A percentile compares a stretch with the other conserved stretches of the same genome.
phyloP scores from a whole-genome alignment of 2,329 filamentous ascomycete genomes.

The Albifimbria verrucaria region DNA sequence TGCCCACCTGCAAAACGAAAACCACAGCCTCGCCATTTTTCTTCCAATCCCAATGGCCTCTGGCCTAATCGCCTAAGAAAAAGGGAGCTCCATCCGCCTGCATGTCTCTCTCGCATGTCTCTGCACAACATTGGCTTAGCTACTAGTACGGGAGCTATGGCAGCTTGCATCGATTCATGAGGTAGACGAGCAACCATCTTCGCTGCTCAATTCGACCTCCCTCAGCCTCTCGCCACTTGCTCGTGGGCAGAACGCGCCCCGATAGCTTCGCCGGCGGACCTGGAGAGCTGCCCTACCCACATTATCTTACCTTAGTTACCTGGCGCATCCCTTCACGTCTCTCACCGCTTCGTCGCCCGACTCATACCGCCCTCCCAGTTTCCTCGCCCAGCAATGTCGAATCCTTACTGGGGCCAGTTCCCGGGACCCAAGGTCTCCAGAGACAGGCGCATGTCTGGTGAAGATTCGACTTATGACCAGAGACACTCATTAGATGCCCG shows the following conservation, averaged over 20 bases:
- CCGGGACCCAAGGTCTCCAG: conserved; percentile 43
- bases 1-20: neutral
- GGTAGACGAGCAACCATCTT: neutral
- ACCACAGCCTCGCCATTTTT: conserved; percentile 4
- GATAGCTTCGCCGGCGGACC: neutral
- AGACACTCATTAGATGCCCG: conserved; percentile 31
- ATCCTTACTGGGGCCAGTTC: conserved; percentile 58
- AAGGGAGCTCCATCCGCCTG: neutral
- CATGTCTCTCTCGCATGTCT: conserved; percentile 30
- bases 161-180: conserved; percentile 13
- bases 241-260: neutral
- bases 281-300: too few relatives aligned
- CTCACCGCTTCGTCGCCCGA: conserved; percentile 21
- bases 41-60: conserved; percentile 7
- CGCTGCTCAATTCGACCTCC: neutral
- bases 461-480: conserved; percentile 26
- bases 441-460: conserved; percentile 32
- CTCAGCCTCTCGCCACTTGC: neutral
- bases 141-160: conserved; percentile 10
- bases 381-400: conserved; percentile 46
- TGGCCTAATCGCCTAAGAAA: conserved; percentile 8
- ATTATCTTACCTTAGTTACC: conserved; percentile 4
- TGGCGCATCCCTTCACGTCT: conserved; percentile 7
- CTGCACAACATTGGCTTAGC: conserved; percentile 45
- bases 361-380: conserved; percentile 8